A percentile compares a stretch with the other conserved stretches of the same genome.
phyloP scores from a whole-genome alignment of 805 yeast species.

The Candida qinlingensis region DNA sequence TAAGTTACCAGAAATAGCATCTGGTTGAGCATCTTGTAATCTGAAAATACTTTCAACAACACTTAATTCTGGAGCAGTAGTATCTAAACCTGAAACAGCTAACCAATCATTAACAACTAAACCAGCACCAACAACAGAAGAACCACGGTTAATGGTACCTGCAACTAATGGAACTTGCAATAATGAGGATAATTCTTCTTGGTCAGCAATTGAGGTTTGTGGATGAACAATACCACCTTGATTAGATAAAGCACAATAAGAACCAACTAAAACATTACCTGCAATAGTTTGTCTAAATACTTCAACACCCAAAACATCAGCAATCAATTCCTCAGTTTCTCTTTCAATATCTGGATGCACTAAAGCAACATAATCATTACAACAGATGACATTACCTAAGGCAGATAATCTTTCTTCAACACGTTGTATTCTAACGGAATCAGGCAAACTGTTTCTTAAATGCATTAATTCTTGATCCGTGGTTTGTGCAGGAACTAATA shows the following conservation, averaged over 20 bases:
- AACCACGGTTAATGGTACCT: constrained; percentile 97
- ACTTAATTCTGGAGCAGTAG: constrained; percentile 97
- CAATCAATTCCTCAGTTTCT: constrained; percentile 97
- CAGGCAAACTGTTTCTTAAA: constrained; percentile 93
- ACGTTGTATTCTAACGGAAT: constrained; percentile 90
- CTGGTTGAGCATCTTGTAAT: constrained; percentile 87
- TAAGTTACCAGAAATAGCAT: constrained; percentile 74
- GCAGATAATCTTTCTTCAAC: constrained; percentile 98
- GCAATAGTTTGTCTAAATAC: constrained; percentile 99
- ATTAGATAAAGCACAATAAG: constrained; percentile 90
- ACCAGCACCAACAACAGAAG: constrained; percentile 97
- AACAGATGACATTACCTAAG: constrained; percentile 94
- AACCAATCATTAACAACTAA: constrained; percentile 98
- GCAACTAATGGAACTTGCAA: constrained; percentile 97
- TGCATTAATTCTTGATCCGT: constrained; percentile 98
- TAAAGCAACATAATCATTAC: constrained; percentile 97
- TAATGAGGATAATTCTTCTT: constrained; percentile 92
- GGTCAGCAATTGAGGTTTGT: constrained; percentile 94
- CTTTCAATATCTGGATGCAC: constrained; percentile 99
- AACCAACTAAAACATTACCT: constrained; percentile 95
- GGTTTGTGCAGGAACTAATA: constrained; percentile 94
- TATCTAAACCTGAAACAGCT: constrained; percentile 94
- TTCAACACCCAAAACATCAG: constrained; percentile 97
- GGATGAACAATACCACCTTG: constrained; percentile 99
- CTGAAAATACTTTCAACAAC: constrained; percentile 95